phyloP scores from a whole-genome alignment of 2,329 filamentous ascomycete genomes.

The Trichothecium sympodiale region DNA sequence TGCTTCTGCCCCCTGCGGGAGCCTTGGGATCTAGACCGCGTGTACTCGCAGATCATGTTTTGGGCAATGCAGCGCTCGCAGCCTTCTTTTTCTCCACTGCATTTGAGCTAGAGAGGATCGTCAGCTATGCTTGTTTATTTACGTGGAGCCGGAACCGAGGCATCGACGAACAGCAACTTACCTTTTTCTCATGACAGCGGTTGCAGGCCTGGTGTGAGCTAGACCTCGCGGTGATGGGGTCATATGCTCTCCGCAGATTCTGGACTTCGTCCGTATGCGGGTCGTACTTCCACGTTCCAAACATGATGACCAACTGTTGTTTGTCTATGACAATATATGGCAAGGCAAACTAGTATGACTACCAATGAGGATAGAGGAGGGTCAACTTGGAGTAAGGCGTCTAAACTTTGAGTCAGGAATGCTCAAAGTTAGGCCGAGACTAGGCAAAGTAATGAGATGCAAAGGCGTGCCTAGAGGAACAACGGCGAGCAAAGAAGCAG shows the following conservation, averaged over 20 bases:
- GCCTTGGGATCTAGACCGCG: slow-evolving; percentile 19
- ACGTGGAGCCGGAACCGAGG: neutral
- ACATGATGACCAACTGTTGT: too few species aligned
- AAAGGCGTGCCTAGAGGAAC: too few species aligned
- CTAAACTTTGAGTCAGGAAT: too few species aligned
- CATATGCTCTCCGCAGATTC: slow-evolving; percentile 22
- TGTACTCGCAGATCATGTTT: slow-evolving; percentile 22
- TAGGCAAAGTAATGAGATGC: too few species aligned
- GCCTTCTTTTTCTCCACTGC: slow-evolving; percentile 25
- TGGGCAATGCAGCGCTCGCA: slow-evolving; percentile 22
- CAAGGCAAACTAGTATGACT: too few species aligned
- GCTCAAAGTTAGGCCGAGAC: too few species aligned
- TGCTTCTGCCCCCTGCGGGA: slow-evolving; percentile 17
- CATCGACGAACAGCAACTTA: slow-evolving; percentile 6
- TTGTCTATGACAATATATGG: too few species aligned
- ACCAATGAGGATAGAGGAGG: too few species aligned
- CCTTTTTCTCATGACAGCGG: slow-evolving; percentile 27
- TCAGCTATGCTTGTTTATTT: neutral
- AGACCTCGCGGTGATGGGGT: slow-evolving; percentile 24
- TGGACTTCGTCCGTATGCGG: slow-evolving; percentile 25
- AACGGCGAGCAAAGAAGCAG: too few species aligned
- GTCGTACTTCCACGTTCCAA: slow-evolving; percentile 27
- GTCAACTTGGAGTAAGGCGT: too few species aligned
- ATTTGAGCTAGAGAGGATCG: slow-evolving; percentile 19
- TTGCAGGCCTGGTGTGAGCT: slow-evolving; percentile 27